Conservation (phyloP, 768 basidiomycete species). For the Hypsizygus marmoreus region DNA sequence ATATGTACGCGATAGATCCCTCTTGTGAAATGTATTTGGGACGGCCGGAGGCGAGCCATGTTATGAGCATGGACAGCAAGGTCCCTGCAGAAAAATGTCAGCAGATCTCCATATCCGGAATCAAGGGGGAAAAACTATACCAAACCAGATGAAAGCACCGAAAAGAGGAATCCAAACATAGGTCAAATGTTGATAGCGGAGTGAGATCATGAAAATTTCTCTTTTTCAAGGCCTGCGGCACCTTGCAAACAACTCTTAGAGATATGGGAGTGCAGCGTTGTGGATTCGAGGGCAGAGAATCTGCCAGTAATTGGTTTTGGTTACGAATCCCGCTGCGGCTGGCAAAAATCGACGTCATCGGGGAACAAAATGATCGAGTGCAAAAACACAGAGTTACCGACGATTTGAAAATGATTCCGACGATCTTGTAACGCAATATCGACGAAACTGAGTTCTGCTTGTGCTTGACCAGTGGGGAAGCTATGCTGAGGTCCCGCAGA, state of each 20-base stretch:
- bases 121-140: conserved; percentile 23
- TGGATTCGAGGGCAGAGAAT: too few relatives aligned
- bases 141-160: conserved; percentile 66
- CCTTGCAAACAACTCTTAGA: too few relatives aligned
- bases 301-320: background rate
- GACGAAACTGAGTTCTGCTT: too few relatives aligned
- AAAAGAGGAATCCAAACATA: conserved; percentile 68
- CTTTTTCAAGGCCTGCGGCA: background rate
- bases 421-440: too few relatives aligned
- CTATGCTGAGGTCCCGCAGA: too few relatives aligned
- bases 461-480: too few relatives aligned
- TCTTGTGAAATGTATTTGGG: conserved; percentile 60
- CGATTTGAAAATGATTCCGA: too few relatives aligned
- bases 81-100: conserved; percentile 41
- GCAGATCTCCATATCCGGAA: background rate
- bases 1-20: conserved; percentile 69
- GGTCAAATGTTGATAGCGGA: conserved; percentile 47
- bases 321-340: background rate
- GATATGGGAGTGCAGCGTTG: too few relatives aligned
- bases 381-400: too few relatives aligned
- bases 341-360: background rate
- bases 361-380: conserved; percentile 3
- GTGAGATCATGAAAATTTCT: conserved; percentile 21
- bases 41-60: conserved; percentile 68
- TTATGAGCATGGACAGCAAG: conserved; percentile 68